Base-by-base conservation (phyloP, 2,329 filamentous ascomycete genomes). In the Xylariaceae sp. region DNA sequence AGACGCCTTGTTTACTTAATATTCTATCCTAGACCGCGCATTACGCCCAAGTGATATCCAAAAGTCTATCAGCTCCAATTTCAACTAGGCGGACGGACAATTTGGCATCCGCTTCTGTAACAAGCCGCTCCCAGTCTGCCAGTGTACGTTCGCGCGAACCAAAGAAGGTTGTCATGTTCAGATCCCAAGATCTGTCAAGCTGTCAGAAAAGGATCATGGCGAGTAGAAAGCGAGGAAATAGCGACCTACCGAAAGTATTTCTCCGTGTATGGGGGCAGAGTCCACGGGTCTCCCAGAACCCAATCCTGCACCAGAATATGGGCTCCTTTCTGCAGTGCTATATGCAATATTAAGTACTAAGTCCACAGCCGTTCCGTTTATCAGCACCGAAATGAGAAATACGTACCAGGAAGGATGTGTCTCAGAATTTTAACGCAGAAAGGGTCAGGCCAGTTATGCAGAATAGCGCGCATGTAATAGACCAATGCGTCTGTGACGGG, bases 391-490 rank as follows among this genome's bases (percentile, higher is more conserved):
- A 37, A 10, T 18, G 20, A 16, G 27, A 8, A 13, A 30, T 37
- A 37, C 35, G 15, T 5, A 37, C 35, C 13, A 37, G 35, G 35
- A 18, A 37, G 13, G 20, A 37, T 20, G 35, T 37, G 35, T 9
- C 20, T 37, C 10, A 37, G 16, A 10, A 37, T 37, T 18, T 37
- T 37, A 4, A 37, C 35, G 35, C 35, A 37, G 35, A 16, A 37
- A 16, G 35, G 35, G 35, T 37, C 35, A 20, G 35, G 35, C 35
- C 35, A 37, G n/a, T 37, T 37, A 10, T 37, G 35, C 35, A 37
- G 20, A 18, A 37, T 37, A 4, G 35, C 35, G 16, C 35, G 35
- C 35, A 37, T 37, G 35, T 37, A 37, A 18, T 37, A 37, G n/a
- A 37, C 35, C 10, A 10, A 9, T 20, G 35, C 35, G 18, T 37